Base-by-base conservation (phyloP, 2,329 filamentous ascomycete genomes). In the Aspergillus pseudoviridinutans region DNA sequence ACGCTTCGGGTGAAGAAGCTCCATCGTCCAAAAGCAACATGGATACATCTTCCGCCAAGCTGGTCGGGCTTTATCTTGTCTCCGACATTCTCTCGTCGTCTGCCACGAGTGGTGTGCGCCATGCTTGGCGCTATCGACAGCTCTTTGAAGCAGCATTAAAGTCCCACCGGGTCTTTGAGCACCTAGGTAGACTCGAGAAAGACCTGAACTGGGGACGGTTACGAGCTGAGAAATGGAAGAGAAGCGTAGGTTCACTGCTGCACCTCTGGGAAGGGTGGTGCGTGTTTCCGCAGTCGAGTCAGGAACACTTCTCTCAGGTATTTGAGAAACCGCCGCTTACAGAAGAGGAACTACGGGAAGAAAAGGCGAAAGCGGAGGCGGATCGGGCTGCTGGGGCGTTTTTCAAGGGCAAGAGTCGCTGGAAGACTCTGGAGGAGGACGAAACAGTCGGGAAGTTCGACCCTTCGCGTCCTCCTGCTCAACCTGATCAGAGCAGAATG, bases 111-210 rank as follows among this genome's bases (percentile, higher is more conserved):
- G 88, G 87, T 2, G 87, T 93, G 25, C 86, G 90, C 2, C 90
- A 92, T 70, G 90, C 90, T 3, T 96, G 92, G 90, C 87, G 91
- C 54, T 96, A 92, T 68, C 82, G 92, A 24, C 86, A 89, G 63
- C 81, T 93, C 3, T 91, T 96, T 60, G 91, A 95, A 70, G 79
- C 80, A 0, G 85, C 88, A 1, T 79, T 97, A 25, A 85, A 84
- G 29, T 77, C 83, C 8, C 84, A 86, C 56, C 84, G 85, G 57
- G 85, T 87, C 0, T 96, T 96, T 66, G 88, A 90, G 67, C 81
- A 83, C 49, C 81, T 97, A 3, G 92, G 92, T 1, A 78, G 83
- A 55, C 82, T 95, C 58, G 86, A 91, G 7, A 87, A 88, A 65
- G 86, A 84, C 54, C 76, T 89, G 24, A 81, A 82, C 49, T 96